phyloP scores from a whole-genome alignment of 2,329 filamentous ascomycete genomes.

The Rachicladosporium sp. region DNA sequence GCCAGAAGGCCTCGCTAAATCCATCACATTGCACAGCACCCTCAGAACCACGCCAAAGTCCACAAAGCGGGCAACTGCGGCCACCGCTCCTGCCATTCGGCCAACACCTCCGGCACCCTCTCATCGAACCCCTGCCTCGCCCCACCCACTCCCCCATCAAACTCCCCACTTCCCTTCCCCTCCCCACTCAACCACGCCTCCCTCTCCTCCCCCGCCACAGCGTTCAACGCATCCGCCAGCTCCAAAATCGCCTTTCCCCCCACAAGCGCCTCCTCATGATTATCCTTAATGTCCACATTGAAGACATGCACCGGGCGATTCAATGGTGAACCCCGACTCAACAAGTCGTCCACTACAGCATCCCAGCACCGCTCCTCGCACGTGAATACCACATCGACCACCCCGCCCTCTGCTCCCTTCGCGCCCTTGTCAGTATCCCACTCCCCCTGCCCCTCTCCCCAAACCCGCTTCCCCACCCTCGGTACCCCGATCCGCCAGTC shows the following conservation, averaged over 20 bases:
- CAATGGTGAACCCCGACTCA: slow-evolving; percentile 70
- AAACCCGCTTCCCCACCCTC: slow-evolving; percentile 45
- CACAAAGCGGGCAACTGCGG: slow-evolving; percentile 81
- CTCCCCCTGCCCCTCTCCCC: slow-evolving; percentile 22
- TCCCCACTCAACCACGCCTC: slow-evolving; percentile 54
- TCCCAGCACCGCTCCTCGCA: slow-evolving; percentile 99
- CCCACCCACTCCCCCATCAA: slow-evolving; percentile 57
- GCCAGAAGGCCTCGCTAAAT: background rate
- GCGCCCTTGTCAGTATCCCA: slow-evolving; percentile 60
- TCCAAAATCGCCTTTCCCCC: slow-evolving; percentile 88
- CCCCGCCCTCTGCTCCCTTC: slow-evolving; percentile 69
- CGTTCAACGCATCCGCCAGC: slow-evolving; percentile 73
- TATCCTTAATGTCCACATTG: slow-evolving; percentile 97
- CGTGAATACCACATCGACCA: slow-evolving; percentile 90
- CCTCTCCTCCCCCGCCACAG: slow-evolving; percentile 65
- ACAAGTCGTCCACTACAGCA: slow-evolving; percentile 85
- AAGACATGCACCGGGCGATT: slow-evolving; percentile 95
- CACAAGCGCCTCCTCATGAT: slow-evolving; percentile 88
- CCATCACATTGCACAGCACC: background rate
- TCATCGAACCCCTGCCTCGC: slow-evolving; percentile 77
- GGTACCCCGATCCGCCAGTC: slow-evolving; percentile 88
- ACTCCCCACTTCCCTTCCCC: slow-evolving; percentile 36
- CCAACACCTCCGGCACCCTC: slow-evolving; percentile 80
- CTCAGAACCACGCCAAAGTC: slow-evolving; percentile 87
- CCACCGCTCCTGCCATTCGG: slow-evolving; percentile 89